phyloP scores from a whole-genome alignment of 768 basidiomycete genomes.

The Lactarius sanguifluus region DNA sequence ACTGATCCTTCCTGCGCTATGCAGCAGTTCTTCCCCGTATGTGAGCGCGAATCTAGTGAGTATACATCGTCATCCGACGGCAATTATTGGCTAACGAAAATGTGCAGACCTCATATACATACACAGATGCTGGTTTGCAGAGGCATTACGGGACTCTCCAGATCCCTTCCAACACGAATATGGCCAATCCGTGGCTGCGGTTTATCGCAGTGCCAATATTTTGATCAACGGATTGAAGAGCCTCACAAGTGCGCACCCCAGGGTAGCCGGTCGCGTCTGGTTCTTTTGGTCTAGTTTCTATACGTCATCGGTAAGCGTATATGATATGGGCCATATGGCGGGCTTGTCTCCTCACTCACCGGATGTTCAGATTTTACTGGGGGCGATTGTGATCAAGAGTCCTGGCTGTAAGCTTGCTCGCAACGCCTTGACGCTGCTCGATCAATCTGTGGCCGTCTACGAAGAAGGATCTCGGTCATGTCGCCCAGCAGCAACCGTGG shows the following conservation, averaged over 20 bases:
- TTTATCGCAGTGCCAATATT: conserved; percentile 45
- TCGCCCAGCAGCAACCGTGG: conserved; percentile 34
- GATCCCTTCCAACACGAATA: conserved; percentile 47
- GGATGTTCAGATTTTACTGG: conserved; percentile 43
- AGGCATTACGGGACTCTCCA: conserved; percentile 44
- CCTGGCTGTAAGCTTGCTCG: conserved; percentile 45
- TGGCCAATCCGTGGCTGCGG: conserved; percentile 46
- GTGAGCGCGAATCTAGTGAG: conserved; percentile 49
- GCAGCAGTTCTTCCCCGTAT: conserved; percentile 47
- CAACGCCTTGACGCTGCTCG: conserved; percentile 43
- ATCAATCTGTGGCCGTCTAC: conserved; percentile 42
- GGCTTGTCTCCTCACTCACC: background rate
- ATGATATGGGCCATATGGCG: background rate
- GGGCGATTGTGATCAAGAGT: conserved; percentile 47
- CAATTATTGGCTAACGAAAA: background rate
- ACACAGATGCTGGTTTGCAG: conserved; percentile 50
- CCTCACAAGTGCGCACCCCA: conserved; percentile 41
- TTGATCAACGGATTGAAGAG: conserved; percentile 43
- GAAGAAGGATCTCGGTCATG: conserved; percentile 43
- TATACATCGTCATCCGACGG: conserved; percentile 1
- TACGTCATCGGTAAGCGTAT: conserved; percentile 46
- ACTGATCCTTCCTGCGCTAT: conserved; percentile 41
- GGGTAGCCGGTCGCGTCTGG: conserved; percentile 41
- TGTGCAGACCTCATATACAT: conserved; percentile 32
- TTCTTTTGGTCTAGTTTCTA: conserved; percentile 54